These are phyloP conservation scores for Pythium plurisporium DNA, from an alignment of 352 stramenopile species.

Conservation along the genomic window DNA sequence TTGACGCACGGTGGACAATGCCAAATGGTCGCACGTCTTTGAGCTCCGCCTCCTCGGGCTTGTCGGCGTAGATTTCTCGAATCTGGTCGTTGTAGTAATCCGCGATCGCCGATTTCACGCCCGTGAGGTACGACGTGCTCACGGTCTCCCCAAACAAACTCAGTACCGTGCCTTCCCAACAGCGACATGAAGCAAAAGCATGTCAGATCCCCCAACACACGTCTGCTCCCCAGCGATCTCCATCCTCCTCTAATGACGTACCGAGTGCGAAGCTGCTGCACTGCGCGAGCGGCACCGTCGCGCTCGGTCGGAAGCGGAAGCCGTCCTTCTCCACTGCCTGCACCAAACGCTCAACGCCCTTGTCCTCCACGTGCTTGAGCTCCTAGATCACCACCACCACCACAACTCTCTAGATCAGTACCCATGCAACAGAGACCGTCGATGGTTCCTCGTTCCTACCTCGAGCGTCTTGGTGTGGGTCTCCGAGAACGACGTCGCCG, in stretches of 20 bases:
- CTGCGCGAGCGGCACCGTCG: slow-evolving; percentile 46
- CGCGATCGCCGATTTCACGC: slow-evolving; percentile 71
- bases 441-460: slow-evolving; percentile 18
- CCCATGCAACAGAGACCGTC: not conserved
- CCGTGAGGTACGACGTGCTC: slow-evolving; percentile 62
- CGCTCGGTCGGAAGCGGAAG: slow-evolving; percentile 71
- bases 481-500: slow-evolving; percentile 34
- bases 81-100: slow-evolving; percentile 90
- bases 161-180: slow-evolving; percentile 33
- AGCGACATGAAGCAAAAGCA: not conserved
- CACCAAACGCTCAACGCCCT: slow-evolving; percentile 45
- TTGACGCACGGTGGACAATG: not conserved
- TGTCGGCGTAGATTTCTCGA: slow-evolving; percentile 72
- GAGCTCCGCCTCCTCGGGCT: slow-evolving; percentile 45
- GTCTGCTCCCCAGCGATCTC: not conserved
- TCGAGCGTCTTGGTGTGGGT: slow-evolving; percentile 42
- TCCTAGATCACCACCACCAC: slow-evolving; percentile 22
- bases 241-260: no score
- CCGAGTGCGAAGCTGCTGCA: slow-evolving; percentile 49
- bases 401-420: not conserved
- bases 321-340: slow-evolving; percentile 30
- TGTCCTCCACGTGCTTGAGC: slow-evolving; percentile 44
- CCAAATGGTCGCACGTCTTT: slow-evolving; percentile 62
- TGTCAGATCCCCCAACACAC: not conserved
- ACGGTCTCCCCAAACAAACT: slow-evolving; percentile 51